Base-by-base conservation (phyloP, 495 filamentous ascomycete species). In the Aspergillus kassunensis region DNA sequence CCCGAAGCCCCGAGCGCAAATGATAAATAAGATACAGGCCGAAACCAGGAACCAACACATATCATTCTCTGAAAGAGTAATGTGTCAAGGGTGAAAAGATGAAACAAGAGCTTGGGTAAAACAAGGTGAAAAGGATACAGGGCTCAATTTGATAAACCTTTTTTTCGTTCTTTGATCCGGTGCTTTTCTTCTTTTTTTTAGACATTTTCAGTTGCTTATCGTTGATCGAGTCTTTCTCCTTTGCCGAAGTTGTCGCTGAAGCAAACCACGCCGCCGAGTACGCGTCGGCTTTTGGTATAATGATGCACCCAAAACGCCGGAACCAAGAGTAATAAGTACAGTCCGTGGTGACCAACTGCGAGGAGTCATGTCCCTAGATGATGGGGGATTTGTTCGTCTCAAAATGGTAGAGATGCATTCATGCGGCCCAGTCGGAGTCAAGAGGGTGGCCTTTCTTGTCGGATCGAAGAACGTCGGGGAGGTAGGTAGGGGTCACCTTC, bases 401-500 rank as follows among this genome's bases (percentile, higher is more conserved):
- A 40, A 12, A 15, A 36, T 20, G 45, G 23, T 58, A 36, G 59
- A 10, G 15, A 16, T 9, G 15, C 30, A 23, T 25, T 73, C 56
- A 76, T 29, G 73, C 80, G 27, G 74, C 73, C 79, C 79, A 83
- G 64, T 83, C 80, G 39, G 79, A 81, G 65, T 83, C 80, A 37
- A 73, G 60, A n/a, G 78, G 79, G 63, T 81, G 78, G 27, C 74
- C 73, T 63, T 74, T 76, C 62, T 68, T 53, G 13, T 62, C 50
- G 25, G 67, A 70, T 29, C 62, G 71, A 52, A 72, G 60, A 46
- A 69, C 60, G 40, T 71, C 70, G 1, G 73, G 71, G n/a, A 76
- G 59, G 30, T 73, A 74, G 39, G 69, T 72, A 12, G 69, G 68
- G 6, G 68, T 69, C 41, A 75, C 68, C 12, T 69, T 68, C 40